These are phyloP conservation scores for Chlamydomonas reinhardtii DNA, from an alignment of 163 green algal genomes.

Conservation along the genomic window DNA sequence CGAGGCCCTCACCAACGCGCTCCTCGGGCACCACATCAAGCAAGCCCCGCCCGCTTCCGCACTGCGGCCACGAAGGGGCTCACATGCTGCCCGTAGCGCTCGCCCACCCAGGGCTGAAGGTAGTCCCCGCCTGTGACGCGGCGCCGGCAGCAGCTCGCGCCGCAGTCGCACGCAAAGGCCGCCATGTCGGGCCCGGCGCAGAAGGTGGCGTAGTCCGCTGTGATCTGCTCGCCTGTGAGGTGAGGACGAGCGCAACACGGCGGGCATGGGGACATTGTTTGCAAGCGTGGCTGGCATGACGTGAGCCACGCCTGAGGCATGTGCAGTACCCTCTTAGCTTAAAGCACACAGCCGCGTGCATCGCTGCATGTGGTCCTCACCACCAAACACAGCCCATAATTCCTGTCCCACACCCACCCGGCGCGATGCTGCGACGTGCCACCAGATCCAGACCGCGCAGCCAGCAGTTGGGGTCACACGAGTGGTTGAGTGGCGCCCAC, in stretches of 20 bases:
- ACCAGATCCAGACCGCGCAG: constrained; percentile 43
- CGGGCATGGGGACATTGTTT: too few relatives aligned
- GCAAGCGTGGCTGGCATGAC: too few relatives aligned
- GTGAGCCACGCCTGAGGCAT: too few relatives aligned
- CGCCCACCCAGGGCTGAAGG: neutral
- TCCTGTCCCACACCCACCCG: neutral
- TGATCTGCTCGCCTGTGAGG: neutral
- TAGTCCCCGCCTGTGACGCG: neutral
- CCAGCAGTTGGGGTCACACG: constrained; percentile 53
- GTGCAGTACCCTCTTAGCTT: too few relatives aligned
- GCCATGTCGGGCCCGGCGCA: neutral
- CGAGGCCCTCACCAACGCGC: too few relatives aligned
- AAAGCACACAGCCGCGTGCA: too few relatives aligned
- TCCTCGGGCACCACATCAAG: too few relatives aligned
- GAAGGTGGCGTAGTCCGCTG: neutral
- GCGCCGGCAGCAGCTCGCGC: neutral
- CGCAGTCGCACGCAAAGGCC: neutral
- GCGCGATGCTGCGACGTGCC: constrained; percentile 28
- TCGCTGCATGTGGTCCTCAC: too few relatives aligned
- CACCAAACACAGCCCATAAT: too few relatives aligned
- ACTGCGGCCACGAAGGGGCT: neutral
- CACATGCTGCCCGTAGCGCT: neutral
- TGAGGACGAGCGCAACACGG: too few relatives aligned
- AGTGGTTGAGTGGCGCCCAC: constrained; percentile 49
- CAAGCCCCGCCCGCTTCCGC: neutral